Conservation (phyloP, 176 grass and related monocot genomes). For the Ensete glaucum region DNA sequence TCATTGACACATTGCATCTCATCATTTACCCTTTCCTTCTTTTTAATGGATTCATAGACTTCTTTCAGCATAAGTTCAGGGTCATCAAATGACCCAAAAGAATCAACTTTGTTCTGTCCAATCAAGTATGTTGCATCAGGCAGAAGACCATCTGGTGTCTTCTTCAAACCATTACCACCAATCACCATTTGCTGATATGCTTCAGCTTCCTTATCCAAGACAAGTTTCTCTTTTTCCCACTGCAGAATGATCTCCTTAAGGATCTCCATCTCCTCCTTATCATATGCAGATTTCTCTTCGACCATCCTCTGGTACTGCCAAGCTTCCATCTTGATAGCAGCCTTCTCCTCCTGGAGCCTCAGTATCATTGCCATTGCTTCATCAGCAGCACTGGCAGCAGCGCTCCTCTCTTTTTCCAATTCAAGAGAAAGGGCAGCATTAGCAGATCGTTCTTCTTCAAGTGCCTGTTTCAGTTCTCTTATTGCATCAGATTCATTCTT, state of each 20-base stretch:
- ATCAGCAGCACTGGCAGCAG: slow-evolving; percentile 59
- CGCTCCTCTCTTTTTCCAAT: slow-evolving; percentile 79
- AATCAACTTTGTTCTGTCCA: not conserved
- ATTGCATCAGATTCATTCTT: not conserved
- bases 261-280: slow-evolving; percentile 72
- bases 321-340: slow-evolving; percentile 56
- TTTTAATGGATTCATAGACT: slow-evolving; percentile 5
- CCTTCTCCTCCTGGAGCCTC: slow-evolving; percentile 88
- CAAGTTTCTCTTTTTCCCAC: slow-evolving; percentile 51
- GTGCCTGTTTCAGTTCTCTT: slow-evolving; percentile 22
- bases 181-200: slow-evolving; percentile 43
- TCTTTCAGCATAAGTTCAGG: slow-evolving; percentile 5
- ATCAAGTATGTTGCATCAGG: slow-evolving; percentile 4
- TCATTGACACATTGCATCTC: not conserved
- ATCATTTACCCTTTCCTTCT: not conserved
- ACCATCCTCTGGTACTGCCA: slow-evolving; percentile 55
- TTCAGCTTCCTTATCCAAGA: slow-evolving; percentile 61
- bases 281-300: slow-evolving; percentile 59
- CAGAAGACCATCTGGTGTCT: slow-evolving; percentile 23
- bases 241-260: slow-evolving; percentile 71
- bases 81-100: slow-evolving; percentile 1
- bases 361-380: slow-evolving; percentile 98
- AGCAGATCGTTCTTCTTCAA: slow-evolving; percentile 29
- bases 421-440: slow-evolving; percentile 41
- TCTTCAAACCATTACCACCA: not conserved